Evolutionary conservation across 2,329 filamentous ascomycete genomes (phyloP).

Genomic region (Ophiostoma tasmaniense): DNA sequence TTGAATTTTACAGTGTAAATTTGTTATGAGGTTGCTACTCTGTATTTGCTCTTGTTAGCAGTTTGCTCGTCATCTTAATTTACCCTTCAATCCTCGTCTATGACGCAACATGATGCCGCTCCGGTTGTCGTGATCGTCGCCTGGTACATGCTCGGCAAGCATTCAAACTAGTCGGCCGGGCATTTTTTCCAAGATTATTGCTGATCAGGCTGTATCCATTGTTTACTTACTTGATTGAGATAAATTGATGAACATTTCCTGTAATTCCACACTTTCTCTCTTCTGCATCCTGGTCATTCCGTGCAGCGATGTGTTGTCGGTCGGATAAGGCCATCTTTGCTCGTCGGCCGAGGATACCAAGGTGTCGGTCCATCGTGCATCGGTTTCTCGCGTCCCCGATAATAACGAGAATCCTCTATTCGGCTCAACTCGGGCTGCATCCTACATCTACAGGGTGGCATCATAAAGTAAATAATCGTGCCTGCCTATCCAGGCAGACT

Average conservation of each 20-base stretch:
- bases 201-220: background rate
- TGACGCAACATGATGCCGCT: background rate
- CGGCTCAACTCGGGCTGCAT: background rate
- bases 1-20: background rate
- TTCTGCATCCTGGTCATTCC: background rate
- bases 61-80: too few species aligned
- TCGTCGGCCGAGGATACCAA: too few species aligned
- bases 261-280: background rate
- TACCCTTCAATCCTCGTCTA: background rate
- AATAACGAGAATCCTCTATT: background rate
- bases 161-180: background rate
- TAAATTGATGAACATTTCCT: background rate
- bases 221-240: background rate
- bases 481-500: background rate
- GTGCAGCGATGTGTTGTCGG: background rate
- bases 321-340: background rate
- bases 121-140: background rate
- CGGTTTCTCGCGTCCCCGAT: background rate
- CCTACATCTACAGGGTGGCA: too few species aligned
- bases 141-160: background rate
- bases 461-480: background rate
- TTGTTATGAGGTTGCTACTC: background rate
- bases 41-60: background rate
- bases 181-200: background rate
- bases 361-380: background rate